Evolutionary conservation across 1,284 basidiomycete species (phyloP), one percentile per base, ranked within the genome.

Genomic region (Rhodotorula sp.): DNA sequence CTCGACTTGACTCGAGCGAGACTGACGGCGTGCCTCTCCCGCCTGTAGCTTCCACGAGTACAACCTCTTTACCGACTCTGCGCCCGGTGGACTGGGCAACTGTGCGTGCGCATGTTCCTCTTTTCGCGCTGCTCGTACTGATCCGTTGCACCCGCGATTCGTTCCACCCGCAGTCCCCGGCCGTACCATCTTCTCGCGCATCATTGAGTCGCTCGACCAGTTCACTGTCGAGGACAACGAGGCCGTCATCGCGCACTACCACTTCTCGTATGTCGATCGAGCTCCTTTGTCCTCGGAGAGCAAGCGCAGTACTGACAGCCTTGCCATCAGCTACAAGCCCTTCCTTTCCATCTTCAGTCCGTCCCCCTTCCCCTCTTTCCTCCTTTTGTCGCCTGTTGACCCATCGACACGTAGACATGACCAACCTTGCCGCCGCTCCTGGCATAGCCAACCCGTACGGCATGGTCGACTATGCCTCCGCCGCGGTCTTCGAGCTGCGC

Each of bases 401-500:
- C 19, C 21, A 12, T n/a, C 3, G 36, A 3, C 25, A 6, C 87
- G 44, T 41, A 66, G 87, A 89, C 81, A 87, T 91, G 82, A 88
- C 90, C 27, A 88, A 88, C 66, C 80, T 83, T 21, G 81, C 82
- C 2, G 69, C 80, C 36, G 77, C 78, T 29, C 89, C 89, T 89
- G 78, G 78, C 87, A 86, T 59, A 32, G 22, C 27, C 22, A 34
- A 41, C 70, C 66, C 59, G 54, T 34, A 65, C 54, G 64, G 44
- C 15, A 73, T 75, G 89, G 91, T 92, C 78, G 86, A 92, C 82
- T 94, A 87, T 78, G 89, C 89, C 2, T 89, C 90, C 60, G 89
- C 90, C 32, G 81, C 91, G 61, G 88, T 88, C 57, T 89, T 93
- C 75, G 92, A 94, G 83, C 84, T 94, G 69, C 87, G 72, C 86